Percentiles rank a stretch among this genome's conserved stretches.
Evolutionary conservation across 2,329 filamentous ascomycete genomes (phyloP).

Genomic region (Claviceps spartinae): DNA sequence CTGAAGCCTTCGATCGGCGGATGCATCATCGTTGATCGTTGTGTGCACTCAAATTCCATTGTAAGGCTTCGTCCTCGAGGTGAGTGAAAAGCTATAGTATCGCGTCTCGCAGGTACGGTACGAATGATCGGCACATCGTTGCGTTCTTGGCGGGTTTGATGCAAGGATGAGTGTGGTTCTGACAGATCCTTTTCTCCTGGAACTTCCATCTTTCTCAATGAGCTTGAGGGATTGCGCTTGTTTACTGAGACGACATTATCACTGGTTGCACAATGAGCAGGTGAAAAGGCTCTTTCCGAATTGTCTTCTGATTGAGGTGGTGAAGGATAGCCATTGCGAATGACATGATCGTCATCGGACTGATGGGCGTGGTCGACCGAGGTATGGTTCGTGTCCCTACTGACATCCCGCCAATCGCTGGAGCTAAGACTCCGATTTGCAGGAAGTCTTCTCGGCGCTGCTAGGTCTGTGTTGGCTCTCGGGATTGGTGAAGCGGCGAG

Average conservation of each 20-base stretch:
- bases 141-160: conserved; percentile 26
- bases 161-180: conserved; percentile 28
- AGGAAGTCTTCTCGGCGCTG: conserved; percentile 23
- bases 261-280: conserved; percentile 3
- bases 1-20: conserved; percentile 20
- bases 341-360: background rate
- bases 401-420: background rate
- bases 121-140: conserved; percentile 29
- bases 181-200: conserved; percentile 19
- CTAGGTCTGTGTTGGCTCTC: background rate
- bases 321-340: conserved; percentile 19
- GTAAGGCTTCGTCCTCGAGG: conserved; percentile 34
- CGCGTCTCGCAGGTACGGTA: conserved; percentile 35
- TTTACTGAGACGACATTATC: conserved; percentile 10
- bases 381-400: background rate
- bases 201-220: conserved; percentile 14
- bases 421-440: conserved; percentile 26
- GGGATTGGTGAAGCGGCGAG: background rate
- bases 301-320: conserved; percentile 24
- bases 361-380: background rate
- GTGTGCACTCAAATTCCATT: conserved; percentile 21
- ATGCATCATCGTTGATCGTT: conserved; percentile 9
- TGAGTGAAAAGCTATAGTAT: conserved; percentile 33
- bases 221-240: conserved; percentile 13
- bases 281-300: conserved; percentile 11